Percentiles rank a stretch among this genome's conserved stretches.
Conservation (phyloP, 257 asterid genomes). For the Capsicum rhomboideum region DNA sequence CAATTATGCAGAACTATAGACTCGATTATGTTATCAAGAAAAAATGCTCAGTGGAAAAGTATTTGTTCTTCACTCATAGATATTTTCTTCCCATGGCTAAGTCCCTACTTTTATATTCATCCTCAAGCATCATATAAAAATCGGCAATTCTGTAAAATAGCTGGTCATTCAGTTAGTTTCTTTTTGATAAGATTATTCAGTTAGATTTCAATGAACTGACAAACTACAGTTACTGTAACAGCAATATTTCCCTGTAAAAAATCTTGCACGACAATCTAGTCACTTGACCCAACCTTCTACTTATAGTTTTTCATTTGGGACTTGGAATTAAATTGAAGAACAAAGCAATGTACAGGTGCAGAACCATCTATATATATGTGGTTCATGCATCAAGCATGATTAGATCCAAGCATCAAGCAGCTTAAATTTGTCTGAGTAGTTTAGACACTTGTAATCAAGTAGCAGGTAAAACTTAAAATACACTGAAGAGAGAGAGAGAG, state of each 20-base stretch:
- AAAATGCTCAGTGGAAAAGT: not conserved
- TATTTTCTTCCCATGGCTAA: not conserved
- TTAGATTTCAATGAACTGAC: not conserved
- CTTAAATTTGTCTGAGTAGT: no score
- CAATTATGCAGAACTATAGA: not conserved
- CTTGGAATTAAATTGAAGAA: not conserved
- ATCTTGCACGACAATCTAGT: not conserved
- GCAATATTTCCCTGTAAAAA: not conserved
- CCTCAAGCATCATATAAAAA: not conserved
- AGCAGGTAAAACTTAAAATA: no score
- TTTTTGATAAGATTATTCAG: not conserved
- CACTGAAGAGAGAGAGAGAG: no score
- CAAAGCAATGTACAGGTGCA: not conserved
- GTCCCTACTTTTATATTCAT: not conserved
- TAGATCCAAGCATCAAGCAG: no score
- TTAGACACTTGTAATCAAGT: no score
- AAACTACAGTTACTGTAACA: not conserved
- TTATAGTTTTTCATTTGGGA: not conserved
- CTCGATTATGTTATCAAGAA: not conserved
- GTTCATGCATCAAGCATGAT: no score
- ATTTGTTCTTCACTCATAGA: not conserved
- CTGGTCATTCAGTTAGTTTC: not conserved
- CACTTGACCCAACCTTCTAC: not conserved
- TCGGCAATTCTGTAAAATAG: not conserved
- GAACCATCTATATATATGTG: no score